Conservation (phyloP, 2,329 filamentous ascomycete species). For the Cordyceps tenuipes region DNA sequence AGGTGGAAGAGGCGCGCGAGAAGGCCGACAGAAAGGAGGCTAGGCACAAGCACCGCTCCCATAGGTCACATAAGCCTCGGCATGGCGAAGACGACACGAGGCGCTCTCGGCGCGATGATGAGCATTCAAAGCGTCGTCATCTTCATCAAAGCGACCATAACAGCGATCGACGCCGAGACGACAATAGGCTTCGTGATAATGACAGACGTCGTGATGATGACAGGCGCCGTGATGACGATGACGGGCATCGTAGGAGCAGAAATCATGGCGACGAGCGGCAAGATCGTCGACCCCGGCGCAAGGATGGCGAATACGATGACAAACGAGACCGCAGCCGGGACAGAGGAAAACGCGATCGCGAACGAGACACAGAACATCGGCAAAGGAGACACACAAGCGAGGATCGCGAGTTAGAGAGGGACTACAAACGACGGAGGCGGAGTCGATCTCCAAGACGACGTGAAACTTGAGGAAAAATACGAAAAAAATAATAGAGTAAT, state of each 20-base stretch:
- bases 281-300: slow-evolving; percentile 9
- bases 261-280: slow-evolving; percentile 22
- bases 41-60: slow-evolving; percentile 38
- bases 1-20: slow-evolving; percentile 62
- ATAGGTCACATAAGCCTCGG: slow-evolving; percentile 36
- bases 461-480: slow-evolving; percentile 18
- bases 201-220: slow-evolving; percentile 20
- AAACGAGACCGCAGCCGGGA: slow-evolving; percentile 21
- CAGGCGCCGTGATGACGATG: slow-evolving; percentile 18
- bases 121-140: not conserved
- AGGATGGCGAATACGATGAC: slow-evolving; percentile 8
- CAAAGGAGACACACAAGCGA: slow-evolving; percentile 10
- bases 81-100: slow-evolving; percentile 20
- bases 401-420: slow-evolving; percentile 15
- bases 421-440: slow-evolving; percentile 26
- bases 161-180: slow-evolving; percentile 14
- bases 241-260: slow-evolving; percentile 21
- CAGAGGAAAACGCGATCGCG: slow-evolving; percentile 12
- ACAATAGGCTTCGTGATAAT: not conserved
- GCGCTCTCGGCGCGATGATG: slow-evolving; percentile 12
- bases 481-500: slow-evolving; percentile 17
- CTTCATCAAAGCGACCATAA: slow-evolving; percentile 15
- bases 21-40: slow-evolving; percentile 40
- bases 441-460: slow-evolving; percentile 34
- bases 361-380: slow-evolving; percentile 16